Percentiles rank a stretch among this genome's conserved stretches.
phyloP scores from a whole-genome alignment of 1,284 basidiomycete genomes.

The Abortiporus biennis region DNA sequence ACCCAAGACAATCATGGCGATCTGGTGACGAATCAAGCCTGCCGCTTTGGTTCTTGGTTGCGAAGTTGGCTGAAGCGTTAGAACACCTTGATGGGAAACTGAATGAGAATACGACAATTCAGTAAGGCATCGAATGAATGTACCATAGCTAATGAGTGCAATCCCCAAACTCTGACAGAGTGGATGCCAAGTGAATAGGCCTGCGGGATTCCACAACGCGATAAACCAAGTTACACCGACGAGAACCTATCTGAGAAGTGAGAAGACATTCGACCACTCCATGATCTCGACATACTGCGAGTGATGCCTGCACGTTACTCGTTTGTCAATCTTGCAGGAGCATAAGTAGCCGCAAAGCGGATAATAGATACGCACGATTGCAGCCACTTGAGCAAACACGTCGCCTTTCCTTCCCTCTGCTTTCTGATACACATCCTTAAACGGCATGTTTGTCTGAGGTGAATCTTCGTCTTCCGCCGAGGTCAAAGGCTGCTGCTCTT shows the following conservation, averaged over 20 bases:
- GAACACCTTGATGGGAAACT: constrained; percentile 38
- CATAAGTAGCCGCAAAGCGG: no score
- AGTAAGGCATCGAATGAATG: constrained; percentile 9
- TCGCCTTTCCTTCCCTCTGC: constrained; percentile 37
- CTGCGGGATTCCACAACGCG: constrained; percentile 41
- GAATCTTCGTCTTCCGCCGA: constrained; percentile 11
- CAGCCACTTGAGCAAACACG: constrained; percentile 28
- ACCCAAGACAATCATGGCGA: constrained; percentile 45
- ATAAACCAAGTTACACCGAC: constrained; percentile 46
- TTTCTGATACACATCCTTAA: constrained; percentile 30
- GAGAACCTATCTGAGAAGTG: constrained; percentile 35
- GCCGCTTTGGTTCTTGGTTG: constrained; percentile 59
- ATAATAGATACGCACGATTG: no score
- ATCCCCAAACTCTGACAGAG: constrained; percentile 52
- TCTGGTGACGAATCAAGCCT: constrained; percentile 59
- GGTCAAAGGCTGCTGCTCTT: constrained; percentile 15
- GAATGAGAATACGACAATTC: constrained; percentile 3
- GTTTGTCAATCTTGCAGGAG: no score
- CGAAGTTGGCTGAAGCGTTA: constrained; percentile 71
- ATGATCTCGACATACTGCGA: no score
- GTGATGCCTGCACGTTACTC: no score
- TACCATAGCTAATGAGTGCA: constrained; percentile 53
- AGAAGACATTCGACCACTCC: no score
- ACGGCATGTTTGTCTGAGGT: constrained; percentile 25
- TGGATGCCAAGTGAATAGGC: constrained; percentile 65